phyloP scores from a whole-genome alignment of 2,329 filamentous ascomycete species.

The Tolypocladium amazonense region DNA sequence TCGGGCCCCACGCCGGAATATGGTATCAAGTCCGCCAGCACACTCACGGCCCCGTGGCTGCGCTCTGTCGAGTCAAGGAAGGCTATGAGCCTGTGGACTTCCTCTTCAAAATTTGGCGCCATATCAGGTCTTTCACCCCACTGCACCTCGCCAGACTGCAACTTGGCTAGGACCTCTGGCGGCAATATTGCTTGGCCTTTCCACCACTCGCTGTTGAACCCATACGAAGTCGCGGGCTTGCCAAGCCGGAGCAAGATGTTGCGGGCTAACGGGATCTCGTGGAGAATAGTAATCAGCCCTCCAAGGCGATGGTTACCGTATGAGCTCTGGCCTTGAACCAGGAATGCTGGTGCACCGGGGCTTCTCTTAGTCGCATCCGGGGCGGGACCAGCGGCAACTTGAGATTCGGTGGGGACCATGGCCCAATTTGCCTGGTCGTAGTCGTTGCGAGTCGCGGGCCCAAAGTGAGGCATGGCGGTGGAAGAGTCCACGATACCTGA shows the following conservation, averaged over 20 bases:
- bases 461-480: conserved; percentile 37
- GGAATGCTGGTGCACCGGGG: conserved; percentile 36
- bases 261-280: conserved; percentile 47
- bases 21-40: conserved; percentile 28
- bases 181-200: conserved; percentile 40
- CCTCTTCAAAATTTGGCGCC: conserved; percentile 33
- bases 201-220: conserved; percentile 51
- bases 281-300: conserved; percentile 45
- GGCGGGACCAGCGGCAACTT: conserved; percentile 8
- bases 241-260: conserved; percentile 41
- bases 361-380: conserved; percentile 34
- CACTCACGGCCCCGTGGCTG: conserved; percentile 45
- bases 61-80: conserved; percentile 52
- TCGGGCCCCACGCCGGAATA: conserved; percentile 23
- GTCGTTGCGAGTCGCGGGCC: conserved; percentile 44
- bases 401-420: conserved; percentile 36
- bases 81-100: conserved; percentile 51
- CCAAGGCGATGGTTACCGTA: conserved; percentile 33
- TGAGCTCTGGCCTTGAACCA: conserved; percentile 26
- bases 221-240: conserved; percentile 34
- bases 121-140: conserved; percentile 17
- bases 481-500: conserved; percentile 34
- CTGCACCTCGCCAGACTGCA: conserved; percentile 17
- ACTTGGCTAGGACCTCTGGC: conserved; percentile 22
- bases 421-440: conserved; percentile 49